phyloP scores from a whole-genome alignment of 352 stramenopile species.

The Pythium graminicola region DNA sequence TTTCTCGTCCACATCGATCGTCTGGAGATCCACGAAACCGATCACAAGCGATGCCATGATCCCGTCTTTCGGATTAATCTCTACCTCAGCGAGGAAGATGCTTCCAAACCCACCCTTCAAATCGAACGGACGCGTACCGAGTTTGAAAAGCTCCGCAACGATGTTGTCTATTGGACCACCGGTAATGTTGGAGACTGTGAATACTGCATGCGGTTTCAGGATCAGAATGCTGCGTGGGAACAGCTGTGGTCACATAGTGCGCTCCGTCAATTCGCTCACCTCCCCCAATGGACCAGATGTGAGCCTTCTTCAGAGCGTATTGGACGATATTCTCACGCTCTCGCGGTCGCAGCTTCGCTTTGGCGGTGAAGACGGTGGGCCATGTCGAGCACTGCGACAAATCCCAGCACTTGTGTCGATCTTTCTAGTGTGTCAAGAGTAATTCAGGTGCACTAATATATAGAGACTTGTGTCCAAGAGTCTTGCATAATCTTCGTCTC shows the following conservation, averaged over 20 bases:
- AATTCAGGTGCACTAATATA: slow-evolving; percentile 20
- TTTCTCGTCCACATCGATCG: slow-evolving; percentile 20
- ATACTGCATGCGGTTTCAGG: slow-evolving; percentile 10
- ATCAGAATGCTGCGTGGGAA: slow-evolving; percentile 4
- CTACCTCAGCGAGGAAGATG: slow-evolving; percentile 11
- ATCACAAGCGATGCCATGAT: slow-evolving; percentile 3
- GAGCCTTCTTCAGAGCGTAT: slow-evolving; percentile 3
- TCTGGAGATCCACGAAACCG: slow-evolving; percentile 7
- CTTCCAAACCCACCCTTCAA: slow-evolving; percentile 11
- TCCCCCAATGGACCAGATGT: background rate
- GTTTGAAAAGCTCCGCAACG: slow-evolving; percentile 14
- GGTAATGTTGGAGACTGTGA: background rate
- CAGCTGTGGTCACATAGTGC: slow-evolving; percentile 6
- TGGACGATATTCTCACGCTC: slow-evolving; percentile 7
- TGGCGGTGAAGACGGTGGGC: background rate
- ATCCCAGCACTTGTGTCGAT: slow-evolving; percentile 8
- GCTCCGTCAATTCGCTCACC: slow-evolving; percentile 4
- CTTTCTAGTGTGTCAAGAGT: slow-evolving; percentile 22
- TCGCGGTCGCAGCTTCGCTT: slow-evolving; percentile 1
- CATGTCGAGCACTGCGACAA: slow-evolving; percentile 2
- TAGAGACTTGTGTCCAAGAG: no score
- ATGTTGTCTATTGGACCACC: slow-evolving; percentile 3
- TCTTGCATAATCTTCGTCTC: no score
- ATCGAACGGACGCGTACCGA: slow-evolving; percentile 18
- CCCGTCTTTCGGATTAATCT: slow-evolving; percentile 15